phyloP scores from a whole-genome alignment of 2,329 filamentous ascomycete genomes.

The Macrophomina phaseolina region DNA sequence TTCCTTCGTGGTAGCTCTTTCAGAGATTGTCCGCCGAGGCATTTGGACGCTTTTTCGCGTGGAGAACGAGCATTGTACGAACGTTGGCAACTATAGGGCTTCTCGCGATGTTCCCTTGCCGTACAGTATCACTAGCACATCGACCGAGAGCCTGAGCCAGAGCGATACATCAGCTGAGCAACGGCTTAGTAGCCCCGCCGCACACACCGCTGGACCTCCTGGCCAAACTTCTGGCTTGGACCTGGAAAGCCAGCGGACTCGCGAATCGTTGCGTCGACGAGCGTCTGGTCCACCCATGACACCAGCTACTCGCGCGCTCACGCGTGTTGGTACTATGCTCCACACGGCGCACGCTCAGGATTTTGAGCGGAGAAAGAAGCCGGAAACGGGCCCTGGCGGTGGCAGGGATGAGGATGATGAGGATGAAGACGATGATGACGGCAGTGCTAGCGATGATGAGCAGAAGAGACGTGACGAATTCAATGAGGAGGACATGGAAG shows the following conservation, averaged over 20 bases:
- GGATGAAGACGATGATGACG: conserved; percentile 42
- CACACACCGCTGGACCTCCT: background rate
- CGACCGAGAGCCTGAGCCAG: conserved; percentile 26
- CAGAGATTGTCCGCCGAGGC: conserved; percentile 82
- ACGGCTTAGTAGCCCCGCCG: background rate
- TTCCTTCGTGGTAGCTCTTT: conserved; percentile 78
- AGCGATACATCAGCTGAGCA: background rate
- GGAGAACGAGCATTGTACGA: conserved; percentile 93
- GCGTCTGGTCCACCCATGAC: conserved; percentile 31
- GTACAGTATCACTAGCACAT: conserved; percentile 61
- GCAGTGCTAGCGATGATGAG: conserved; percentile 42
- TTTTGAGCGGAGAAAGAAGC: conserved; percentile 78
- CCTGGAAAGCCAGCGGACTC: conserved; percentile 25
- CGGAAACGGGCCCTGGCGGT: conserved; percentile 47
- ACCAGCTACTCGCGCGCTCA: conserved; percentile 50
- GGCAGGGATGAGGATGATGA: conserved; percentile 30
- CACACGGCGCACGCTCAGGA: conserved; percentile 87
- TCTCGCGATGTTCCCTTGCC: conserved; percentile 86
- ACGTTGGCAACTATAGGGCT: conserved; percentile 84
- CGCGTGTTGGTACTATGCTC: conserved; percentile 70
- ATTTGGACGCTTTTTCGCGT: conserved; percentile 94
- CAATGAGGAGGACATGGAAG: conserved; percentile 11
- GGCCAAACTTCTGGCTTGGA: conserved; percentile 23
- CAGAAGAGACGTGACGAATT: conserved; percentile 31
- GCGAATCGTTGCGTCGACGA: conserved; percentile 34